Base-by-base conservation (phyloP, 805 yeast genomes). In the Ogataea philodendri region DNA sequence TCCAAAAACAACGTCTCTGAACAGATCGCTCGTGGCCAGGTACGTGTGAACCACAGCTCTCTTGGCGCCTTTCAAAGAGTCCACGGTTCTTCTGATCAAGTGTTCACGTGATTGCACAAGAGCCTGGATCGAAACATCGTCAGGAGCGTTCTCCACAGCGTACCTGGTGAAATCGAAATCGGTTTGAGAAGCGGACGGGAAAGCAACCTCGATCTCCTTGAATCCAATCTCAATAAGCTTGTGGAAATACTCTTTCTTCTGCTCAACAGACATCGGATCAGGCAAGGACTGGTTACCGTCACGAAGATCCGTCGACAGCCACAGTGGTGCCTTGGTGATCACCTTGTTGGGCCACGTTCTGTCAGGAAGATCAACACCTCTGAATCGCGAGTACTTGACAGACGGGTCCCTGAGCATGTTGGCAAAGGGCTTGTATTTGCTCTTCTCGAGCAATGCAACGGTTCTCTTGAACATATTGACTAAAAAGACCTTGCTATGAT, bases 241-340 rank as follows among this genome's bases (percentile, higher is more conserved):
- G 51, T 79, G 79, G 68, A 81, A 82, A 57, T 81, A 81, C 52
- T 76, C 80, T 54, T 81, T 80, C 63, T 82, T 82, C 59, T 82
- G 84, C 33, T 70, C 78, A 10, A 82, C 74, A 7, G 82, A 70
- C 90, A 82, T 82, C 18, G 90, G 90, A 62, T 82, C 90, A 17
- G 90, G 90, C 39, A 82, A 67, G 13, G 88, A 76, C 58, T 82
- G 90, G 62, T 82, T 82, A 45, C 90, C 90, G 54, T 82, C 90
- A 66, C 90, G 73, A 45, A 82, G 67, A 60, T 82, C 90, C 1
- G 90, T 82, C 7, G 86, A 76, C 36, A 82, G 67, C 90, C 90
- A 82, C 55, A 88, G 69, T 44, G 90, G 90, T 4, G 88, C 82
- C 57, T 78, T 78, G 31, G 74, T 71, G 50, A 82, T 77, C 29